phyloP scores from a whole-genome alignment of 2,329 filamentous ascomycete genomes.

The Stagonosporopsis rhizophila region DNA sequence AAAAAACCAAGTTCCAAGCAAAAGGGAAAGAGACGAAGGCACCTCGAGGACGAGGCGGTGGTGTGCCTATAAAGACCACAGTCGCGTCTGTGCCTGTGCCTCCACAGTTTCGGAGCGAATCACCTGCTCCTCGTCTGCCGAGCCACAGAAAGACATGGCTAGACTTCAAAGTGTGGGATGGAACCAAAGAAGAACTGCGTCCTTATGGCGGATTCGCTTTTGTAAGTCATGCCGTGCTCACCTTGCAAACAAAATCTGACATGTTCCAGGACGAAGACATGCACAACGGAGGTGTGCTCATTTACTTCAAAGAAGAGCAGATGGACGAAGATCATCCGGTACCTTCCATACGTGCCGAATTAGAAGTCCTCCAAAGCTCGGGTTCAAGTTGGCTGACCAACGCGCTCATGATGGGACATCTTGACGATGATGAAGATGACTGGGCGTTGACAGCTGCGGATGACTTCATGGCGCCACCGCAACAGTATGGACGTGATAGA shows the following conservation, averaged over 20 bases:
- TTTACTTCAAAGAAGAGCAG: slow-evolving; percentile 52
- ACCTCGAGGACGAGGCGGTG: slow-evolving; percentile 47
- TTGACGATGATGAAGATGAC: slow-evolving; percentile 45
- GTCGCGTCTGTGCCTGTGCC: slow-evolving; percentile 23
- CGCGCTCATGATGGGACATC: slow-evolving; percentile 44
- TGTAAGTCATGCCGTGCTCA: slow-evolving; percentile 26
- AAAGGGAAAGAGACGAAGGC: slow-evolving; percentile 50
- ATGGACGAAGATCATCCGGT: slow-evolving; percentile 43
- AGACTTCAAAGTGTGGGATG: slow-evolving; percentile 49
- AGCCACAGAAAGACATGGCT: slow-evolving; percentile 42
- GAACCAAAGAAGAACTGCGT: slow-evolving; percentile 36
- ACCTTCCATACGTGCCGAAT: slow-evolving; percentile 46
- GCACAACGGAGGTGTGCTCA: slow-evolving; percentile 47
- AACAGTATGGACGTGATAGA: slow-evolving; percentile 27
- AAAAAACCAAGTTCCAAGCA: slow-evolving; percentile 43
- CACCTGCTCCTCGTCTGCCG: slow-evolving; percentile 28
- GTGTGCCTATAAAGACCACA: slow-evolving; percentile 46
- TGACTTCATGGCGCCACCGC: slow-evolving; percentile 25
- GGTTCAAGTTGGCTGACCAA: slow-evolving; percentile 49
- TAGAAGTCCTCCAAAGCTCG: slow-evolving; percentile 45
- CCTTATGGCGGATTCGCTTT: slow-evolving; percentile 49
- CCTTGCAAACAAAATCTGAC: slow-evolving; percentile 8
- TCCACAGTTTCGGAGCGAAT: slow-evolving; percentile 34
- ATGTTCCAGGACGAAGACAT: slow-evolving; percentile 47
- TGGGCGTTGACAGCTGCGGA: slow-evolving; percentile 37